A percentile compares a stretch with the other conserved stretches of the same genome.
Evolutionary conservation across 2,329 filamentous ascomycete genomes (phyloP).

Genomic region (Beauveria brongniartii): DNA sequence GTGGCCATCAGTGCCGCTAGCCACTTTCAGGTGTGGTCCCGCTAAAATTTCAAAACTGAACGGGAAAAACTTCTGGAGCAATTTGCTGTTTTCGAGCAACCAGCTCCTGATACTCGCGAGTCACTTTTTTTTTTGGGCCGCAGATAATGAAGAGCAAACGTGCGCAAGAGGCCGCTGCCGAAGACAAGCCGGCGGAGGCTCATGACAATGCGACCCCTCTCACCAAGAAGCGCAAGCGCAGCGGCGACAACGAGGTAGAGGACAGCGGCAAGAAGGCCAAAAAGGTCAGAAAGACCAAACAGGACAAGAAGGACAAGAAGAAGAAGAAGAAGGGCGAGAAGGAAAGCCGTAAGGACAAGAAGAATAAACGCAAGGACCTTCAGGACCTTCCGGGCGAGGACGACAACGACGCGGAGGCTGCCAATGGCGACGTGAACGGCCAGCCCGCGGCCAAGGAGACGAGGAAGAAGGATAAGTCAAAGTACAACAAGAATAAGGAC

Average conservation of each 20-base stretch:
- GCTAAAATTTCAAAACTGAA: conserved; percentile 7
- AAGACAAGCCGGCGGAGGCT: conserved; percentile 19
- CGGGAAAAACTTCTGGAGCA: conserved; percentile 8
- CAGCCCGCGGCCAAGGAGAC: conserved; percentile 17
- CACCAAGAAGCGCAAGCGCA: conserved; percentile 30
- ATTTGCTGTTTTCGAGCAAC: not conserved
- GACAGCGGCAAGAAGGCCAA: conserved; percentile 25
- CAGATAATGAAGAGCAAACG: conserved; percentile 32
- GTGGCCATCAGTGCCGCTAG: not conserved
- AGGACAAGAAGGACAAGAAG: conserved; percentile 28
- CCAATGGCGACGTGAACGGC: conserved; percentile 16
- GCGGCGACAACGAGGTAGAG: conserved; percentile 20
- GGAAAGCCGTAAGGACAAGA: conserved; percentile 31
- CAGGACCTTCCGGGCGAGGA: conserved; percentile 29
- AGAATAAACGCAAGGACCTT: conserved; percentile 32
- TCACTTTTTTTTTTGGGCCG: not conserved
- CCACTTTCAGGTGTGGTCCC: not conserved
- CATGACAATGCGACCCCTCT: conserved; percentile 17
- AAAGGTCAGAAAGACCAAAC: conserved; percentile 16
- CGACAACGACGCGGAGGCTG: conserved; percentile 17
- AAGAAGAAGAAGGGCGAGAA: conserved; percentile 25
- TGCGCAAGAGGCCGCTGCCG: conserved; percentile 24
- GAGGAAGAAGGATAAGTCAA: conserved; percentile 15
- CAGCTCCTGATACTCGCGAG: not conserved
- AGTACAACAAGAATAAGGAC: conserved; percentile 18